Evolutionary conservation across 305 asterid genomes (phyloP), one percentile per base, ranked within the genome.

Genomic region (Plantago coronopus): DNA sequence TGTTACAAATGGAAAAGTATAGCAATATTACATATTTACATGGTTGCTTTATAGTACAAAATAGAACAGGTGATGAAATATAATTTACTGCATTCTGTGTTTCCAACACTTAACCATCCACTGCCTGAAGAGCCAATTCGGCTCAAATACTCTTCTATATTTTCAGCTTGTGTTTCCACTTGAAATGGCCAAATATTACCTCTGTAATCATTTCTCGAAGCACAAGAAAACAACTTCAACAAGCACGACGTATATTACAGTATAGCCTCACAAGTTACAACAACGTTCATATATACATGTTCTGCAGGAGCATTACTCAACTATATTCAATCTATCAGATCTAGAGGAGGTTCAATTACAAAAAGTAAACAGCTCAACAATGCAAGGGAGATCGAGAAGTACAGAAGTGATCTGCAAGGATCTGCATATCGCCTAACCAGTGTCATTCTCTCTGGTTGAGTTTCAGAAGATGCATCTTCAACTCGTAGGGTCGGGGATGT

Each of bases 361-460:
- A 83, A 61, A 67, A 74, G 76, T 29, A 83, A 69, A 48, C 74
- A 78, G 62, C 81, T 69, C 57, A 81, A 65, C 34, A 81, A 56
- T 67, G 83, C 57, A 61, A 81, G 61, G 65, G 71, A 80, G 68
- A 72, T 15, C 63, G 84, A 80, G 78, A 88, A 85, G 76, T 59
- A 86, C 7, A 73, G 0, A 7, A 81, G 66, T 23, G 93, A 86
- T 72, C 81, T 86, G 78, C 85, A 77, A 43, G 91, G 89, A 79
- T 79, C 80, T 7, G 85, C 78, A 63, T 71, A 64, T 49, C 64
- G 75, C 42, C 76, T 72, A 16, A 76, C 75, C 1, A 89, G 70
- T 27, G 78, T 71, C 53, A 81, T 80, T 70, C 83, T 76, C 63
- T 86, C 84, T 22, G 77, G 76, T 61, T 61, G 76, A 29, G 81